Percentiles rank a stretch among this genome's conserved stretches.
Evolutionary conservation across 192 early-diverging fungal species (phyloP).

Genomic region (Rhizoclosmatium globosum): DNA sequence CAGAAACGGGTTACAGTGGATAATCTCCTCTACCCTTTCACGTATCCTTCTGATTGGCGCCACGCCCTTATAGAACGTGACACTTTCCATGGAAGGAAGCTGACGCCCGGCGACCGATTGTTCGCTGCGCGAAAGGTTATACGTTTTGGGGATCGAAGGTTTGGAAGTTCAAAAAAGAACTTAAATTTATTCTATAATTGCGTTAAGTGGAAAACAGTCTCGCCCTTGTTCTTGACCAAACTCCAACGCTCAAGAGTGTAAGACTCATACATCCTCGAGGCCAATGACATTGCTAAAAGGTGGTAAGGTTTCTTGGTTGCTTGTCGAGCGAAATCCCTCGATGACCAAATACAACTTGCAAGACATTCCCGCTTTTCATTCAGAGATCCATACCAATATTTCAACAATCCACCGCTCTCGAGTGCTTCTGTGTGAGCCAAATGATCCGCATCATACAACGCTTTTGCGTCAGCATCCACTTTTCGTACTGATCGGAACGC

Average conservation of each 20-base stretch:
- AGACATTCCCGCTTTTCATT: conserved; percentile 55
- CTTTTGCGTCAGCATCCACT: conserved; percentile 42
- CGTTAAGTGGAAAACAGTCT: background rate
- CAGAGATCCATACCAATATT: conserved; percentile 62
- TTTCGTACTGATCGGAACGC: conserved; percentile 56
- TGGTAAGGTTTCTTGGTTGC: conserved; percentile 55
- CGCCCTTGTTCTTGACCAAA: conserved; percentile 35
- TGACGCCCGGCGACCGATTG: background rate
- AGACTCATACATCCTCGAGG: conserved; percentile 58
- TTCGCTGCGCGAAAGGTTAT: background rate
- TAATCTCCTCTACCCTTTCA: background rate
- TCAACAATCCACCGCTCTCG: conserved; percentile 57
- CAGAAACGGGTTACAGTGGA: background rate
- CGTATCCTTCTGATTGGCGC: background rate
- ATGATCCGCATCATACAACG: conserved; percentile 56
- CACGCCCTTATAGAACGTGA: background rate
- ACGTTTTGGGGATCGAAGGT: background rate
- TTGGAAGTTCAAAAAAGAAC: background rate
- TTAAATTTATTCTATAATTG: background rate
- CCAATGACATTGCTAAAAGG: conserved; percentile 50
- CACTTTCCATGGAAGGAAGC: background rate
- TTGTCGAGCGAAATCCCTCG: conserved; percentile 47
- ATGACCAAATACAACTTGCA: conserved; percentile 63
- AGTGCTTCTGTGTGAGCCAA: conserved; percentile 58
- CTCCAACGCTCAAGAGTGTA: conserved; percentile 58